Evolutionary conservation across 2,329 filamentous ascomycete genomes (phyloP), one percentile per base, ranked within the genome.

Genomic region (Fusarium sp.): DNA sequence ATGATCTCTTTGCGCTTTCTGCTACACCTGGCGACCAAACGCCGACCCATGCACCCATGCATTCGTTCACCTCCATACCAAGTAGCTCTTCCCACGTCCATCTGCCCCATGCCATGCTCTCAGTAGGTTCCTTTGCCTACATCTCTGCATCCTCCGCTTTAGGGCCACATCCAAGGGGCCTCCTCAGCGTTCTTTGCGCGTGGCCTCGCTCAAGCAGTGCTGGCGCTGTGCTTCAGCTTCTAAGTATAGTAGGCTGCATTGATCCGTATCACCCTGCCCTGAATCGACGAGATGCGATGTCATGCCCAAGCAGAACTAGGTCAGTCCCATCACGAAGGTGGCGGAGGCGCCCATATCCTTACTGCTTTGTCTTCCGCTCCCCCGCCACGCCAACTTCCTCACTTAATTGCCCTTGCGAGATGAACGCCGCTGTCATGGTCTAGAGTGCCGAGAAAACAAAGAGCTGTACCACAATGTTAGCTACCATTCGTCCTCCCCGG

Each of bases 401-500:
- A 70, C 64, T 70, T 59, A 64, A 70, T 55, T 73, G 55, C 66
- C 64, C 67, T 70, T 51, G 67, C 69, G 73, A 77, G 72, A 78
- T 76, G 76, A 78, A 75, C 74, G 71, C 70, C 73, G 56, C 53
- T 65, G 64, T 67, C 69, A 64, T 75, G 70, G 66, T 77, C 79
- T 90, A 94, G 84, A 94, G 88, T 80, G 92, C 92, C 73, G 92
- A 94, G 84, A 94, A 94, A 77, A 94, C 92, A 83, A 94, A 94
- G 78, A 94, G 86, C 92, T 94, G 73, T 67, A 66, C 35, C 29
- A 6, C 7, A 16, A 40, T 24, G 73, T 84, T 73, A 82, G 79
- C 63, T 61, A 44, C 22, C 56, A 35, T 36, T 38, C 31, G n/a
- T 35, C 62, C 31, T 29, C 49, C 7, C 31, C 20, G n/a, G 27